Percentiles rank a stretch among this genome's conserved stretches.
Evolutionary conservation across 2,329 filamentous ascomycete genomes (phyloP).

Genomic region (Neurospora crassa): DNA sequence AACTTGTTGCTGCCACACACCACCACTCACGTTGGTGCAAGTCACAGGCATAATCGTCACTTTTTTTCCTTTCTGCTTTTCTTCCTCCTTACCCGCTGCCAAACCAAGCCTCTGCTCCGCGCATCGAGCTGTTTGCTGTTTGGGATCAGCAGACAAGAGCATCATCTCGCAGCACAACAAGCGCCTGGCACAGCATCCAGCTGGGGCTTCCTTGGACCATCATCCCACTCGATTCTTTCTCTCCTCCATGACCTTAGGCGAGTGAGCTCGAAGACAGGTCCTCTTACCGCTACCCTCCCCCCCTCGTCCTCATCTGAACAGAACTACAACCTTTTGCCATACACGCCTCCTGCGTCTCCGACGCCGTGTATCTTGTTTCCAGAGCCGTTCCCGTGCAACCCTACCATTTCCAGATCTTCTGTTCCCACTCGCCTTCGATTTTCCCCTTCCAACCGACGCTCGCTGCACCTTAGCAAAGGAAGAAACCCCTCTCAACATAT

Average conservation of each 20-base stretch:
- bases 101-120: constrained; percentile 3
- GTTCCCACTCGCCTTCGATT: constrained; percentile 15
- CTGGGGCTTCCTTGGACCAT: constrained; percentile 4
- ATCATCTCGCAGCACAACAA: constrained; percentile 24
- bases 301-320: constrained; percentile 5
- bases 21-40: constrained; percentile 10
- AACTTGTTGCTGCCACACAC: constrained; percentile 29
- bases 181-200: constrained; percentile 24
- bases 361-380: constrained; percentile 15
- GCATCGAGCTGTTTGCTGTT: constrained; percentile 4
- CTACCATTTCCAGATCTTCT: constrained; percentile 12
- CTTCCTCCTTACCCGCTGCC: constrained; percentile 7
- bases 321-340: constrained; percentile 2
- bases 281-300: constrained; percentile 22
- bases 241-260: constrained; percentile 14
- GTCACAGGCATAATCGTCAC: neutral
- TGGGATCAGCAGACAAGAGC: constrained; percentile 6
- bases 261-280: constrained; percentile 10
- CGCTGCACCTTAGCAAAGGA: constrained; percentile 3
- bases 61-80: constrained; percentile 10
- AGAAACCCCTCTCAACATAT: constrained; percentile 1
- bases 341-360: constrained; percentile 19
- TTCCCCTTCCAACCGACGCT: constrained; percentile 10
- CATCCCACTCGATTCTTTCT: constrained; percentile 10
- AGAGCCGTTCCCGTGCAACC: constrained; percentile 12